A percentile compares a stretch with the other conserved stretches of the same genome.
These are phyloP conservation scores for Blepharisma japonicum DNA, from an alignment of 73 alveolate genomes.

Conservation along the genomic window DNA sequence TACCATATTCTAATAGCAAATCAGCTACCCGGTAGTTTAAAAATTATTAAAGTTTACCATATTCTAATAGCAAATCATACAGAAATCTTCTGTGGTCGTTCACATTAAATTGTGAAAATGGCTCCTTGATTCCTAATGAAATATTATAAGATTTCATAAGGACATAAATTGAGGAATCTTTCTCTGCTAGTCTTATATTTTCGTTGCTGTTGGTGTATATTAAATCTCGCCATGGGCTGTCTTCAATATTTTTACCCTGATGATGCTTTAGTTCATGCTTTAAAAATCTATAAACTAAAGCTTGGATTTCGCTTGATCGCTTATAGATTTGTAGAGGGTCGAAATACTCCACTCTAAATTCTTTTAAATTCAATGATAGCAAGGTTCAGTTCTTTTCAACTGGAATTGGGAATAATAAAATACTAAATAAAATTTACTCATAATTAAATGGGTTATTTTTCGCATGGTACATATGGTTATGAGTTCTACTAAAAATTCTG, in stretches of 20 bases:
- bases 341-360: background rate
- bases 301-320: background rate
- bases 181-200: background rate
- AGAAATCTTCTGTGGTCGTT: too few species aligned
- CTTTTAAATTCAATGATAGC: constrained; percentile 9
- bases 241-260: background rate
- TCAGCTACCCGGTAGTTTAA: constrained; percentile 36
- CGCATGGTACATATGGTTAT: background rate
- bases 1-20: constrained; percentile 33
- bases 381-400: background rate
- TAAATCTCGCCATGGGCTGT: constrained; percentile 5
- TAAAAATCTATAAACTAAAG: background rate
- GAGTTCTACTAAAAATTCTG: background rate
- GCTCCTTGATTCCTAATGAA: too few species aligned
- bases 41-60: too few species aligned
- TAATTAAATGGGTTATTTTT: background rate
- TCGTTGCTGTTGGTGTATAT: background rate
- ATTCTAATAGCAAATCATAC: too few species aligned
- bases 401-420: background rate
- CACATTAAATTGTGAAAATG: too few species aligned
- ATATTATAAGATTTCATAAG: too few species aligned
- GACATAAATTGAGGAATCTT: constrained; percentile 11
- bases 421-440: constrained; percentile 13
- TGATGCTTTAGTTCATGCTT: background rate
- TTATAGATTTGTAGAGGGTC: background rate